phyloP scores from a whole-genome alignment of 352 stramenopile genomes.

The Phytophthora sp. region DNA sequence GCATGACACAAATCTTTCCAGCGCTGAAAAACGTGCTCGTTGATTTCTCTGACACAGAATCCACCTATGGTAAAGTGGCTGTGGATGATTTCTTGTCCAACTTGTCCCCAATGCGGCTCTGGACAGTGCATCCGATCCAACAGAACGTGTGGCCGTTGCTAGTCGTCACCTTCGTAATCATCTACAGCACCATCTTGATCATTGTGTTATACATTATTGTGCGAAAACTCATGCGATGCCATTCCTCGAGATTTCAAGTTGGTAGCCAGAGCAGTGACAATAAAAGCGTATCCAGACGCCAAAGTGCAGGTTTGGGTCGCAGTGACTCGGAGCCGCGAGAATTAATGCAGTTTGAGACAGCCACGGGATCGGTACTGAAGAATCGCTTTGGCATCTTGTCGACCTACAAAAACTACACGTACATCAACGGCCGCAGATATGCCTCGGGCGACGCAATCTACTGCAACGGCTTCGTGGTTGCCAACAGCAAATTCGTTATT shows the following conservation, averaged over 20 bases:
- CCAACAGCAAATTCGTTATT: conserved; percentile 61
- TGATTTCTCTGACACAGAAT: conserved; percentile 15
- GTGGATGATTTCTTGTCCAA: conserved; percentile 33
- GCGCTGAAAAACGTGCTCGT: conserved; percentile 21
- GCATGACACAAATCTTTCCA: conserved; percentile 26
- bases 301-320: conserved; percentile 13
- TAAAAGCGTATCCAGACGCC: conserved; percentile 8
- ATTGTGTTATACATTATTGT: conserved; percentile 38
- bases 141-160: conserved; percentile 31
- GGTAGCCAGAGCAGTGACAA: neutral
- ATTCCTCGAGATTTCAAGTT: conserved; percentile 13
- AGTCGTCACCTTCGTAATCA: conserved; percentile 26
- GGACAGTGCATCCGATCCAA: conserved; percentile 31
- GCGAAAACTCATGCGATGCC: conserved; percentile 27
- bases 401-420: conserved; percentile 55
- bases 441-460: conserved; percentile 57
- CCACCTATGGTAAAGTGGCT: conserved; percentile 14
- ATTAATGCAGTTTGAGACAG: conserved; percentile 44
- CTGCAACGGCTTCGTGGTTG: conserved; percentile 64
- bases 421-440: conserved; percentile 29
- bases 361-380: conserved; percentile 37
- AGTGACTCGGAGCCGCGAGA: conserved; percentile 21
- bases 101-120: conserved; percentile 42
- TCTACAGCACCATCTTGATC: conserved; percentile 36
- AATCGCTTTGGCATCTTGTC: conserved; percentile 44